Base-by-base conservation (phyloP, 768 basidiomycete genomes). In the Phanerochaete carnosa region DNA sequence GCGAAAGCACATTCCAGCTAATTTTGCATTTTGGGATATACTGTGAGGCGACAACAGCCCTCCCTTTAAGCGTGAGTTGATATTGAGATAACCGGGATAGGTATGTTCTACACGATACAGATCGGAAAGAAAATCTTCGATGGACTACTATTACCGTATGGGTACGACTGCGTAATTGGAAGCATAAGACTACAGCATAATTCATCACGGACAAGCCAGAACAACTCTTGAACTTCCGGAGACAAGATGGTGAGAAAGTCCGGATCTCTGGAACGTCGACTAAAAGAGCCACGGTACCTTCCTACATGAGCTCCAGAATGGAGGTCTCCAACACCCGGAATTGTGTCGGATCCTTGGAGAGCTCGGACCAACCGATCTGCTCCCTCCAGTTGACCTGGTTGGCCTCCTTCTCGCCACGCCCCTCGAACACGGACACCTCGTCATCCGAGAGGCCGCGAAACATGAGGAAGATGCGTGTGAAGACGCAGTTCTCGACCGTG, bases 391-490 rank as follows among this genome's bases (percentile, higher is more conserved):
- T 92, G 66, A 82, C 81, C 11, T 78, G 74, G 62, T 90, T 90
- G 30, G 92, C 92, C 71, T 93, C 92, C 73, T 94, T 94, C 75
- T 92, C 92, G 12, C 92, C 90, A 1, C 90, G 85, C 22, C 84
- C 87, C 5, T 85, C 83, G 70, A 93, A 93, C 43, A 84, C 70
- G 22, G 83, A 83, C 59, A 90, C 75, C 63, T 94, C 92, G 58
- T 94, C 92, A 63, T 94, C 92, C 22, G 80, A 82, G 32, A 94
- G 74, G 0, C 92, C 92, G 26, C 92, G 86, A 76, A 88, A 93
- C 73, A 94, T 92, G 60, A 94, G 81, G 78, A 94, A 94, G 25
- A 94, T 75, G 30, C 92, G 86, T 8, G 89, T 94, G 71, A 92
- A 93, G 60, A 89, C 77, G 68, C 90, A 92, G 25, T 88, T 86